These are phyloP conservation scores for Vicia faba DNA, from an alignment of 306 rosid genomes.

Conservation along the genomic window DNA sequence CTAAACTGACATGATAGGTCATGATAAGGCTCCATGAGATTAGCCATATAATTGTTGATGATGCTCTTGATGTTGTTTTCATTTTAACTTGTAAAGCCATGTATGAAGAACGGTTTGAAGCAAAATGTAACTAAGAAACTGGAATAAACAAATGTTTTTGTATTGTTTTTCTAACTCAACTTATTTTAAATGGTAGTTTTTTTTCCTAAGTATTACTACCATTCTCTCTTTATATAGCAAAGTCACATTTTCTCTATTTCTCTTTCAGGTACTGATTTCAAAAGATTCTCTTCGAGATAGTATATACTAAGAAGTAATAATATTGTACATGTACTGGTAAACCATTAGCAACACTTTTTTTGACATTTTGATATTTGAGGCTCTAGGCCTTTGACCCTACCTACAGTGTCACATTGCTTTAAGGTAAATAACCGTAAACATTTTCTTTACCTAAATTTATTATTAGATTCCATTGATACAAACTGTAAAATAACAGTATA, in stretches of 20 bases:
- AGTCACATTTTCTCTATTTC: conserved; percentile 22
- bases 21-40: conserved; percentile 46
- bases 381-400: background rate
- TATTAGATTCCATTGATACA: background rate
- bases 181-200: conserved; percentile 3
- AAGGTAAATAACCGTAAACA: background rate
- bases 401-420: background rate
- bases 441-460: background rate
- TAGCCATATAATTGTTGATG: conserved; percentile 44
- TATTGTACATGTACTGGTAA: background rate
- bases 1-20: conserved; percentile 46
- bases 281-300: no score
- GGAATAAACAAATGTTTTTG: background rate
- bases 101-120: conserved; percentile 21
- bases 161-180: background rate
- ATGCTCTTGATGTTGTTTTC: conserved; percentile 37
- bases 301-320: no score
- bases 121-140: background rate
- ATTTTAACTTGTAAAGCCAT: conserved; percentile 49
- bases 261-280: no score
- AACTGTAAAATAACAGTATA: background rate
- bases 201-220: no score
- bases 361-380: conserved; percentile 3
- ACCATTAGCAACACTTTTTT: background rate
- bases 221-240: conserved; percentile 22